phyloP scores from a whole-genome alignment of 257 asterid species.

The Cruciata laevipes region DNA sequence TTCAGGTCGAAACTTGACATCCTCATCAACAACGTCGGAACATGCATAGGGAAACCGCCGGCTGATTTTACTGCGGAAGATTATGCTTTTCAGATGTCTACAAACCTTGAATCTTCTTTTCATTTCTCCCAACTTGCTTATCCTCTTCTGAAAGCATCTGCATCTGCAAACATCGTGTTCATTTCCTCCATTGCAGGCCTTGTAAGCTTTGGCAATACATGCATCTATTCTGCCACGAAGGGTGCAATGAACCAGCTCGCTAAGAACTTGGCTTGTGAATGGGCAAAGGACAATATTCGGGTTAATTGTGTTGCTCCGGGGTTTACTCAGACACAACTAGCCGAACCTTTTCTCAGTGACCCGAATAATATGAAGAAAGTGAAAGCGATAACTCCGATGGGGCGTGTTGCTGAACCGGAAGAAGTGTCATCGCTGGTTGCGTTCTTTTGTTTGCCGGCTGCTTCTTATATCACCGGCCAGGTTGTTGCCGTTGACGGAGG shows the following conservation, averaged over 20 bases:
- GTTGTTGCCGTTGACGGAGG: slow-evolving; percentile 18
- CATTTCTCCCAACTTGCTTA: too few species aligned
- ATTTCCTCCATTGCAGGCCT: background rate
- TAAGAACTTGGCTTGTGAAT: slow-evolving; percentile 1
- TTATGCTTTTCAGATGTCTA: too few species aligned
- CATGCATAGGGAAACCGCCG: too few species aligned
- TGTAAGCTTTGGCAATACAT: background rate
- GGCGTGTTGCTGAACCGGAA: slow-evolving; percentile 6
- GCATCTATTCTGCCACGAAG: background rate
- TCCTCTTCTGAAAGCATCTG: too few species aligned
- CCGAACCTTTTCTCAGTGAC: background rate
- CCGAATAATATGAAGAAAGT: background rate
- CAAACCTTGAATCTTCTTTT: too few species aligned
- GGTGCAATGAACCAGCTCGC: background rate
- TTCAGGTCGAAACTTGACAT: too few species aligned
- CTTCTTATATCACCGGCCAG: slow-evolving; percentile 12
- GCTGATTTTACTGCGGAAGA: too few species aligned
- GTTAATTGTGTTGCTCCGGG: background rate
- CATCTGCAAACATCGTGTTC: too few species aligned
- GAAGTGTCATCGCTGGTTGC: slow-evolving; percentile 18
- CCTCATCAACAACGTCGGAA: too few species aligned
- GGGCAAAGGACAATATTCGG: background rate
- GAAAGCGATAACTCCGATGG: slow-evolving; percentile 12
- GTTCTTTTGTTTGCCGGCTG: slow-evolving; percentile 13
- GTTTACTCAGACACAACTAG: background rate